Conservation (phyloP, 2,329 filamentous ascomycete genomes). For the Tolypocladium ovalisporum region DNA sequence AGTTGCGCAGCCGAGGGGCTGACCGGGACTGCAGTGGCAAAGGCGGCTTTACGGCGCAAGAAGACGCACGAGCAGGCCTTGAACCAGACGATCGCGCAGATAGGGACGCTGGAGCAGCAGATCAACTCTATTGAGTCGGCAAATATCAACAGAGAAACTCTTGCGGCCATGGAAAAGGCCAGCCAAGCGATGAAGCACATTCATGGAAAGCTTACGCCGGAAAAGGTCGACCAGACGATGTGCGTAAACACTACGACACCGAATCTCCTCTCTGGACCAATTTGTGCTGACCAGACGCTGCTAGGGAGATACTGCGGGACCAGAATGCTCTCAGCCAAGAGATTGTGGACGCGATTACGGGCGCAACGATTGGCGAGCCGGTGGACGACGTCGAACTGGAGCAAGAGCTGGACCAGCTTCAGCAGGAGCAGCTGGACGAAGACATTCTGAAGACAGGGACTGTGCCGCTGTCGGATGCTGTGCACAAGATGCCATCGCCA, state of each 20-base stretch:
- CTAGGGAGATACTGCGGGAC: conserved; percentile 80
- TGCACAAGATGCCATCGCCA: conserved; percentile 66
- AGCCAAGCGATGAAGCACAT: conserved; percentile 87
- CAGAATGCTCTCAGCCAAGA: conserved; percentile 91
- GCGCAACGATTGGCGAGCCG: conserved; percentile 51
- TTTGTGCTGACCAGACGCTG: conserved; percentile 1
- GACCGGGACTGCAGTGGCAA: conserved; percentile 55
- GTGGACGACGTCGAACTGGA: conserved; percentile 83
- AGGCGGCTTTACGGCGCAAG: conserved; percentile 83
- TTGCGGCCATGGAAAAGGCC: conserved; percentile 87
- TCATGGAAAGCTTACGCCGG: conserved; percentile 79
- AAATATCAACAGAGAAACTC: conserved; percentile 96
- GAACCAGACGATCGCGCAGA: conserved; percentile 82
- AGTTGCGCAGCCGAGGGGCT: conserved; percentile 10
- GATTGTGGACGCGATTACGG: conserved; percentile 77
- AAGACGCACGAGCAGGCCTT: conserved; percentile 87
- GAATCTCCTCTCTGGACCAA: not conserved
- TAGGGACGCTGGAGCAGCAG: conserved; percentile 85
- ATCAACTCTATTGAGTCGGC: conserved; percentile 96
- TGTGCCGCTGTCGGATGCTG: conserved; percentile 69
- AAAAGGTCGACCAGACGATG: conserved; percentile 94
- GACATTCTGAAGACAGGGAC: conserved; percentile 84
- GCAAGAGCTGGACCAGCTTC: conserved; percentile 71
- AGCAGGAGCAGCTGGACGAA: conserved; percentile 88
- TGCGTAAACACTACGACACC: conserved; percentile 33